Evolutionary conservation across 177 flowering plant species (phyloP), one percentile per base, ranked within the genome.

Genomic region (Vitis hybrid): DNA sequence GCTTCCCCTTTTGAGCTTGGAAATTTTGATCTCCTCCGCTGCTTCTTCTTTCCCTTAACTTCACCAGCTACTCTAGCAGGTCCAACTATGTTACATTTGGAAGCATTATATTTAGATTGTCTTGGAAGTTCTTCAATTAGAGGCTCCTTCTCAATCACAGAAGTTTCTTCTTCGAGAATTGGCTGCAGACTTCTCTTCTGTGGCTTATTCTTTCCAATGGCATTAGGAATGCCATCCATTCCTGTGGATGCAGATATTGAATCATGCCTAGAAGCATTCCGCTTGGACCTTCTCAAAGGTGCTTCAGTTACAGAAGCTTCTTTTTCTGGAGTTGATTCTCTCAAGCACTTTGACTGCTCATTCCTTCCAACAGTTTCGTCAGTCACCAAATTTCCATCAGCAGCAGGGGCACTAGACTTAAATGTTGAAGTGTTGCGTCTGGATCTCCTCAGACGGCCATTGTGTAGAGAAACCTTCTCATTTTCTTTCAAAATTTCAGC

Each of bases 231-330:
- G 26, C 26, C 55, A 45, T 63, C 63, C 67, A 15, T 20, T 18
- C 10, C 67, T 1, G 39, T 39, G 31, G 66, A 5, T 12, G 20
- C 31, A 20, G 7, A 51, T 29, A 10, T 10, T 20, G 63, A 62
- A 11, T 22, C 57, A 22, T n/a, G 11, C 29, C 63, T 64, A 64
- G 72, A 66, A 70, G 67, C 66, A 65, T 16, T 75, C 53, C 73
- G 68, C 51, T 50, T 70, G 11, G 76, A 75, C 39, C 68, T 63
- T 62, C 75, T 66, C 20, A n/a, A 26, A n/a, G 29, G 39, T 20
- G 10, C 64, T 39, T 60, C 9, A 31, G 29, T 48, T 14, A 5
- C 65, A 71, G n/a, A n/a, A 62, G 60, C 52, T 58, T 56, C 70
- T 20, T 71, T 62, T 26, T 45, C 62, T 6, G 53, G 58, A 10